Evolutionary conservation across 2,329 filamentous ascomycete genomes (phyloP), one percentile per base, ranked within the genome.

Genomic region (Talaromyces sp.): DNA sequence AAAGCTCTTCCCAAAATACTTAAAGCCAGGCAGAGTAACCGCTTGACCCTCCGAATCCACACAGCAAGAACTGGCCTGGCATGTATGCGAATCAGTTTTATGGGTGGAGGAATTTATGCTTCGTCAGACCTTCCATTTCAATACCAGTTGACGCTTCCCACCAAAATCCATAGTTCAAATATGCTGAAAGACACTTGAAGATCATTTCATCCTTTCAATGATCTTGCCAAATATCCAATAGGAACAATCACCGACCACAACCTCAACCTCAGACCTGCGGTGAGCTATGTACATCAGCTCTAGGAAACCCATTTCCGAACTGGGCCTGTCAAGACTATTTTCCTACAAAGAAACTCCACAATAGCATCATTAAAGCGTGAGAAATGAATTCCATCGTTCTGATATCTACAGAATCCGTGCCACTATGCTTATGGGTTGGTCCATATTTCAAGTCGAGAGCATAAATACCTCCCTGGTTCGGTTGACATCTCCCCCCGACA

Each of bases 291-390:
- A 46, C 23, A 48, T 16, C 12, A 8, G 11, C 44, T 5, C 12
- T 48, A 48, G 44, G 44, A 48, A 48, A 48, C 44, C 44, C 44
- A 16, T 48, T 48, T 48, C 44, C 44, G 44, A 48, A 48, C 44
- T 16, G 14, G 21, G 21, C 14, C 44, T 28, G 3, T n/a, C 12
- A 48, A 48, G 44, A 28, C 12, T 25, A 5, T 23, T 25, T 48
- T 3, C 12, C 9, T 1, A 16, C 21, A 28, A 25, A 23, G 18
- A 46, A 25, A n/a, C n/a, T n/a, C 44, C 14, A 21, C 44, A 25
- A 48, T 9, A 48, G 21, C 12, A 48, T 28, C 21, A n/a, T 12
- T 16, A 16, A 18, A n/a, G 18, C 16, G 16, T 4, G 14, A n/a
- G 1, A 16, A 9, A 28, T 9, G 44, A 16, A 23, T 2, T 11